phyloP scores from a whole-genome alignment of 2,329 filamentous ascomycete species.

The Westerdykella ornata region DNA sequence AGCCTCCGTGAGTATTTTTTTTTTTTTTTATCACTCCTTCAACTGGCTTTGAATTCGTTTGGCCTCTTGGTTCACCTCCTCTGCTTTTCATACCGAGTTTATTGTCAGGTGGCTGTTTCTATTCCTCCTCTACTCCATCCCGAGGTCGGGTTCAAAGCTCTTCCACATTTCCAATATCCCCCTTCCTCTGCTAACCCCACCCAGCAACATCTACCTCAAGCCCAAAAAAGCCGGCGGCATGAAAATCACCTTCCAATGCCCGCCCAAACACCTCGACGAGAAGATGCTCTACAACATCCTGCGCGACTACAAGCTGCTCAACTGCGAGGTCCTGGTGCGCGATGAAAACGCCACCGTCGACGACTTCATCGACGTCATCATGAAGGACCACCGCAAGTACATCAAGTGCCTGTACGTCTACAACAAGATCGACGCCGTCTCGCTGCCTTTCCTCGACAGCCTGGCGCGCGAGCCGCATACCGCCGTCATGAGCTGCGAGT shows the following conservation, averaged over 20 bases:
- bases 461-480: constrained; percentile 90
- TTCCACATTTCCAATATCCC: background rate
- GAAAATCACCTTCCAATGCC: constrained; percentile 92
- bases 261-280: constrained; percentile 88
- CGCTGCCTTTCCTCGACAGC: constrained; percentile 85
- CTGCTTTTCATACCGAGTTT: background rate
- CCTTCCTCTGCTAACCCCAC: constrained; percentile 1
- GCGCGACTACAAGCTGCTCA: constrained; percentile 96
- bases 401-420: constrained; percentile 93
- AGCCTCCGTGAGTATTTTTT: constrained; percentile 66
- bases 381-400: constrained; percentile 98
- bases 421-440: constrained; percentile 98
- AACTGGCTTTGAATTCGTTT: background rate
- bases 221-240: constrained; percentile 92
- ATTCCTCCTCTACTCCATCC: background rate
- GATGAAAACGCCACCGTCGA: constrained; percentile 92
- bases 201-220: constrained; percentile 93
- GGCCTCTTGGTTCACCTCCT: background rate
- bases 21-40: background rate
- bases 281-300: constrained; percentile 98
- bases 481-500: constrained; percentile 94
- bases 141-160: background rate
- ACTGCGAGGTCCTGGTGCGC: constrained; percentile 90
- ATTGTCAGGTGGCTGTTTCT: background rate
- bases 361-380: constrained; percentile 98